Percentiles rank a stretch among this genome's conserved stretches.
These are phyloP conservation scores for Blastobotrys niveus DNA, from an alignment of 1,139 yeast species.

Conservation along the genomic window DNA sequence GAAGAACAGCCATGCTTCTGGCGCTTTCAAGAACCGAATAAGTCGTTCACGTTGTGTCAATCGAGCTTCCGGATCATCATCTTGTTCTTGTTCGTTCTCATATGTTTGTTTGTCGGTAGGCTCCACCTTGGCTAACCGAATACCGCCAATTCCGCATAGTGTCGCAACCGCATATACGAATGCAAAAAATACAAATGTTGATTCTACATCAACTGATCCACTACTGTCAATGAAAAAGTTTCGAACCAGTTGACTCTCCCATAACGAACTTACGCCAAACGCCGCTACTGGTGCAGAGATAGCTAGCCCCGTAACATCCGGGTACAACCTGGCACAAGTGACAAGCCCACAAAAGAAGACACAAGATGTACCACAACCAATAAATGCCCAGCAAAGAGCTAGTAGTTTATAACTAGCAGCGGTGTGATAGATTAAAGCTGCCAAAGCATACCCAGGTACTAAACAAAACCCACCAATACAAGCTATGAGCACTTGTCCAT, in stretches of 20 bases:
- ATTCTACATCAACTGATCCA: slow-evolving; percentile 35
- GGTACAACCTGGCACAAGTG: slow-evolving; percentile 79
- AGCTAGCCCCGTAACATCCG: slow-evolving; percentile 68
- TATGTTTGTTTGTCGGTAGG: slow-evolving; percentile 13
- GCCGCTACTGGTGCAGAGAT: slow-evolving; percentile 85
- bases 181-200: slow-evolving; percentile 56
- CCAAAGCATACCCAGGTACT: slow-evolving; percentile 65
- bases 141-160: slow-evolving; percentile 26
- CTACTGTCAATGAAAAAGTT: slow-evolving; percentile 35
- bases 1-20: slow-evolving; percentile 60
- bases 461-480: slow-evolving; percentile 57
- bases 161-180: slow-evolving; percentile 35
- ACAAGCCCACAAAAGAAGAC: slow-evolving; percentile 70
- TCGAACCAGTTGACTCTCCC: slow-evolving; percentile 39
- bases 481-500: slow-evolving; percentile 75
- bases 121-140: slow-evolving; percentile 24
- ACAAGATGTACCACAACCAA: slow-evolving; percentile 80
- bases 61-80: slow-evolving; percentile 37
- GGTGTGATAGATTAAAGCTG: slow-evolving; percentile 32
- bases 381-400: slow-evolving; percentile 42
- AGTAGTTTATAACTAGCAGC: slow-evolving; percentile 16
- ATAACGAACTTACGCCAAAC: slow-evolving; percentile 72
- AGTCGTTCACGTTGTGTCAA: slow-evolving; percentile 47
- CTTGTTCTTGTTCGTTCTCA: slow-evolving; percentile 15
- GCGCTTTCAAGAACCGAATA: slow-evolving; percentile 50